Percentiles rank a stretch among this genome's conserved stretches.
Conservation (phyloP, 768 basidiomycete genomes). For the Serendipita vermifera region DNA sequence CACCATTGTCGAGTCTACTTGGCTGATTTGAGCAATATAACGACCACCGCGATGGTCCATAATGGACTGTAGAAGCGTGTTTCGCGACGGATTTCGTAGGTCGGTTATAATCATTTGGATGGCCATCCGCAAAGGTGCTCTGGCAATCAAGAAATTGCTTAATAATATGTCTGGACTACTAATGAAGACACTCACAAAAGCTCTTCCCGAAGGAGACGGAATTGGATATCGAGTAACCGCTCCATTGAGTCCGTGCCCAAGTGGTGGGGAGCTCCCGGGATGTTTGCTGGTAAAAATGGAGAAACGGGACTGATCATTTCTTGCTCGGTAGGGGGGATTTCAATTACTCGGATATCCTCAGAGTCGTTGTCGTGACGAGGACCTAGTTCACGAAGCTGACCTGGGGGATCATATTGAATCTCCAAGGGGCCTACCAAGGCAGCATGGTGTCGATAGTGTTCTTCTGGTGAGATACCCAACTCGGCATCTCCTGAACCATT, state of each 20-base stretch:
- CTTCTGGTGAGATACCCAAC: too few species aligned
- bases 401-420: conserved; percentile 43
- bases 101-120: conserved; percentile 39
- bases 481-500: too few species aligned
- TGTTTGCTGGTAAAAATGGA: conserved; percentile 51
- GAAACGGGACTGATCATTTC: conserved; percentile 40
- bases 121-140: conserved; percentile 41
- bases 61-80: conserved; percentile 12
- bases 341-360: conserved; percentile 40
- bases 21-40: conserved; percentile 13
- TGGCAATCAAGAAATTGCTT: conserved; percentile 20
- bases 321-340: conserved; percentile 53
- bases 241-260: conserved; percentile 46
- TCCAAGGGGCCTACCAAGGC: too few species aligned
- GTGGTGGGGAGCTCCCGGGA: conserved; percentile 52
- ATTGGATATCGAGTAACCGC: conserved; percentile 57
- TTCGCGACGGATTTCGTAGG: conserved; percentile 17
- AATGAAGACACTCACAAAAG: conserved; percentile 34
- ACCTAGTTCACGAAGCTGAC: conserved; percentile 34
- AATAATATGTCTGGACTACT: background rate
- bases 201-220: conserved; percentile 62
- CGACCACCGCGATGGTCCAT: conserved; percentile 17
- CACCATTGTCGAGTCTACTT: conserved; percentile 14
- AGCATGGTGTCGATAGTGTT: too few species aligned
- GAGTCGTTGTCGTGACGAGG: conserved; percentile 60